Conservation (phyloP, 1,284 basidiomycete species). For the Puccinia horiana region DNA sequence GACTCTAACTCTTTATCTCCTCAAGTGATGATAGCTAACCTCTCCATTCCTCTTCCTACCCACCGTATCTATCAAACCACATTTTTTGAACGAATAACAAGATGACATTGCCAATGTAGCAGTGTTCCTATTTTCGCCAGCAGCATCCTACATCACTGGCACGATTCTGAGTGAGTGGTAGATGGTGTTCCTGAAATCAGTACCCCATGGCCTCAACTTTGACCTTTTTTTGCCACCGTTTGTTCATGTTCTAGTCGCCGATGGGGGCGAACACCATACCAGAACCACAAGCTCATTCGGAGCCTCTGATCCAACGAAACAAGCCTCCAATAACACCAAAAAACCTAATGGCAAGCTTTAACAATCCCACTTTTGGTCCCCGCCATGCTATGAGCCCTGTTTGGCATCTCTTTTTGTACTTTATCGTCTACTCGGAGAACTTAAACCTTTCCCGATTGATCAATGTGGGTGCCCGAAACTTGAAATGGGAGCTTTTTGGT, state of each 20-base stretch:
- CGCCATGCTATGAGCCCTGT: too few relatives aligned
- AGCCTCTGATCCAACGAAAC: background rate
- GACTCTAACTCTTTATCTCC: slow-evolving; percentile 30
- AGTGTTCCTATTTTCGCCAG: slow-evolving; percentile 84
- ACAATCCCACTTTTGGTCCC: background rate
- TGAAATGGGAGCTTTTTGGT: too few relatives aligned
- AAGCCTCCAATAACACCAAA: background rate
- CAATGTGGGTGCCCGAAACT: too few relatives aligned
- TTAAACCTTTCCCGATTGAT: too few relatives aligned
- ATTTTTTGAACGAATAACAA: slow-evolving; percentile 65
- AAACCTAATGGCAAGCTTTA: slow-evolving; percentile 13
- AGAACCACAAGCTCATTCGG: slow-evolving; percentile 15
- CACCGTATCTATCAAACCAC: background rate
- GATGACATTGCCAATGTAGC: slow-evolving; percentile 77
- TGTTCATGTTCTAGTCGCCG: slow-evolving; percentile 12
- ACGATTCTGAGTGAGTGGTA: slow-evolving; percentile 53
- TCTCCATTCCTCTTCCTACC: background rate
- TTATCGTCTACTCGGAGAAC: too few relatives aligned
- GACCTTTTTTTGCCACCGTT: background rate
- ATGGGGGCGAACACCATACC: slow-evolving; percentile 37
- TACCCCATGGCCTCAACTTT: background rate
- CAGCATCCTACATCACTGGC: slow-evolving; percentile 78
- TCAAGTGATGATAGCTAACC: slow-evolving; percentile 16
- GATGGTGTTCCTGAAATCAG: slow-evolving; percentile 17
- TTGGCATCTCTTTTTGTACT: too few relatives aligned